A percentile compares a stretch with the other conserved stretches of the same genome.
phyloP scores from a whole-genome alignment of 257 asterid species.

The Eustoma russellianum region DNA sequence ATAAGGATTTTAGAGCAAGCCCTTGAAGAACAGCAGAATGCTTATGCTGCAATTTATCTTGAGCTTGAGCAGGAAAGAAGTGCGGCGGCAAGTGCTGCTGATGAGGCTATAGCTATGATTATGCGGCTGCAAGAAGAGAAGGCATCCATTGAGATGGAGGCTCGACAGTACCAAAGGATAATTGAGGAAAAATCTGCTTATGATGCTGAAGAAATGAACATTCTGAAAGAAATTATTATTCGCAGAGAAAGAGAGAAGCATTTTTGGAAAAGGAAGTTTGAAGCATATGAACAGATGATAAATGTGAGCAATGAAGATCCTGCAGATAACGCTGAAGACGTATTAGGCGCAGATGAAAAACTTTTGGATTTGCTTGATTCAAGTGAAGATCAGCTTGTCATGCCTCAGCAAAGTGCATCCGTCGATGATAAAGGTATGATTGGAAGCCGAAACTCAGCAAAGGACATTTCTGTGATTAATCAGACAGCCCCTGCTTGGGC shows the following conservation, averaged over 20 bases:
- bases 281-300: constrained; percentile 42
- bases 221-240: constrained; percentile 66
- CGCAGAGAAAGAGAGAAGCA: constrained; percentile 73
- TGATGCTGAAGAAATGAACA: constrained; percentile 81
- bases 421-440: constrained; percentile 26
- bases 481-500: constrained; percentile 10
- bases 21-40: constrained; percentile 53
- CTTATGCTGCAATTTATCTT: constrained; percentile 19
- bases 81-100: constrained; percentile 93
- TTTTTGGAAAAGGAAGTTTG: constrained; percentile 71
- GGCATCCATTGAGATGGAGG: constrained; percentile 79
- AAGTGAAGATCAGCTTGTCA: constrained; percentile 33
- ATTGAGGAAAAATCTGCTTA: constrained; percentile 74
- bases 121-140: constrained; percentile 89
- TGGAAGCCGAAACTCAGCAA: constrained; percentile 14
- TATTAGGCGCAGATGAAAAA: constrained; percentile 8
- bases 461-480: constrained; percentile 3
- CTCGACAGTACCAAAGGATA: constrained; percentile 78
- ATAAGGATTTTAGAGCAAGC: constrained; percentile 45
- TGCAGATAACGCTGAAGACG: constrained; percentile 11
- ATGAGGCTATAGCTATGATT: constrained; percentile 98
- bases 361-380: constrained; percentile 18
- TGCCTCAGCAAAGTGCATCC: constrained; percentile 31
- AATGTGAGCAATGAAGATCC: constrained; percentile 27
- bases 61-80: constrained; percentile 95